These are phyloP conservation scores for grape (Vitis vinifera) DNA, from an alignment of 164 flowering plant species.

Conservation along the genomic window ASM3070453v1 NC_081823.1:24987001-24987500, in stretches of 20 bases:
- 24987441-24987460: slow-evolving; percentile 16
- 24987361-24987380: neutral
- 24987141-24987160: slow-evolving; percentile 5
- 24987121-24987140: neutral
- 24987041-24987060: slow-evolving; percentile 3
- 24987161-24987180: neutral
- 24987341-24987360: slow-evolving; percentile 10
- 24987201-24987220: slow-evolving; percentile 18
- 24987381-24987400: neutral
- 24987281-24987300: slow-evolving; percentile 1
- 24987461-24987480: slow-evolving; percentile 14
- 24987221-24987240: neutral
- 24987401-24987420: slow-evolving; percentile 18
- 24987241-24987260: slow-evolving; percentile 5
- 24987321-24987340: neutral
- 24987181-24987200: slow-evolving; percentile 3
- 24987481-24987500: neutral
- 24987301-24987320: slow-evolving; percentile 12
- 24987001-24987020: neutral
- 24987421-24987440: slow-evolving; percentile 13
- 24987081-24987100: slow-evolving; percentile 13
- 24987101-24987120: neutral
- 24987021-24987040: neutral
- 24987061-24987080: slow-evolving; percentile 16
- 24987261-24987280: slow-evolving; percentile 14